Percentiles rank a stretch among this genome's conserved stretches.
Conservation (phyloP, 108 stramenopile species). For the Cyclotella kingstonii region DNA sequence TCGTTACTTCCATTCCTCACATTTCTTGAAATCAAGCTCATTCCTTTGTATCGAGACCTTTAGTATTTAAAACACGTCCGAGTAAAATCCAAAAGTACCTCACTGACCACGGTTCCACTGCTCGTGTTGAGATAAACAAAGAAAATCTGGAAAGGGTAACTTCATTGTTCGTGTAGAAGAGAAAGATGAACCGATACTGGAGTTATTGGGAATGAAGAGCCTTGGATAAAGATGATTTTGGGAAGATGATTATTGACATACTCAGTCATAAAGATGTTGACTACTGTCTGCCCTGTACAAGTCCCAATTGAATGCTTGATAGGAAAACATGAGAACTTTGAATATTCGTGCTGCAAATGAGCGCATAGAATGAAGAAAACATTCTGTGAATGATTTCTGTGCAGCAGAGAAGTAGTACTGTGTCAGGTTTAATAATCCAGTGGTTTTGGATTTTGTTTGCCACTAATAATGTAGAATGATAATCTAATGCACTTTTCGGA, state of each 20-base stretch:
- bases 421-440: constrained; percentile 14
- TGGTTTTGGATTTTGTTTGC: no score
- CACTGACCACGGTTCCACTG: constrained; percentile 46
- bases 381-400: constrained; percentile 34
- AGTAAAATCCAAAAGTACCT: constrained; percentile 69
- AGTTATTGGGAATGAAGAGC: constrained; percentile 79
- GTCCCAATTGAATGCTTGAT: no score
- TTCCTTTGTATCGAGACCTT: neutral
- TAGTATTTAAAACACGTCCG: constrained; percentile 79
- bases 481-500: no score
- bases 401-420: neutral
- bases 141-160: constrained; percentile 76
- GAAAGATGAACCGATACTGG: constrained; percentile 68
- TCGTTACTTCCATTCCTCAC: neutral
- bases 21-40: neutral
- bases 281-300: neutral
- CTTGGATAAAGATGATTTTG: constrained; percentile 75
- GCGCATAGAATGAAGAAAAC: neutral
- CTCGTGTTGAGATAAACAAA: constrained; percentile 65
- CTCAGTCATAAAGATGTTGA: neutral
- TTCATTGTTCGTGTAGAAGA: constrained; percentile 74
- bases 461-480: no score
- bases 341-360: neutral
- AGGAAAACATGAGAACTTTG: no score
- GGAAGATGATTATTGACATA: constrained; percentile 44